Conservation (phyloP, 768 basidiomycete species). For the Termitomyces sp. region DNA sequence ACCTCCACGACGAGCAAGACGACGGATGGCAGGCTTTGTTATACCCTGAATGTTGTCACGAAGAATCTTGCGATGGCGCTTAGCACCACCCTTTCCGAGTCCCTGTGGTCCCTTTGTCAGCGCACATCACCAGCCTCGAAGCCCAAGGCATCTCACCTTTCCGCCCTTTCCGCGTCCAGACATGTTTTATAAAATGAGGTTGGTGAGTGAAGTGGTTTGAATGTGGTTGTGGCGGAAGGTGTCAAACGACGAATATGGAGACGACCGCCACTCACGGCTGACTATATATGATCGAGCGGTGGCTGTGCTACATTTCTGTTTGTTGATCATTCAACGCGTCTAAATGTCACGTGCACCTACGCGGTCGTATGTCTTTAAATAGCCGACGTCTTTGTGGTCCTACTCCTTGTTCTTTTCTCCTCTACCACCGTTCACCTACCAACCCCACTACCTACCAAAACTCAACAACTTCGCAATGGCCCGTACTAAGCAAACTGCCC, state of each 20-base stretch:
- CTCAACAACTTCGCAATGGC: constrained; percentile 44
- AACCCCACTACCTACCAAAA: neutral
- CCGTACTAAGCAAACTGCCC: constrained; percentile 82
- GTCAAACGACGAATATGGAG: constrained; percentile 13
- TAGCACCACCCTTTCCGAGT: constrained; percentile 7
- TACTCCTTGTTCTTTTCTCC: neutral
- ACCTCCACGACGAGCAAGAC: constrained; percentile 5
- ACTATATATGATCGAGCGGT: constrained; percentile 35
- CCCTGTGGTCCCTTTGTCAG: neutral
- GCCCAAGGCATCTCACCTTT: neutral
- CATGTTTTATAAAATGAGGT: neutral
- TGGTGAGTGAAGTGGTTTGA: neutral
- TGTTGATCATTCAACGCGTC: constrained; percentile 28
- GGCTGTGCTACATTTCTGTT: constrained; percentile 48
- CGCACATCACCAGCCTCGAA: no score
- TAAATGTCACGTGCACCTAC: constrained; percentile 33
- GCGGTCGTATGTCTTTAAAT: constrained; percentile 23
- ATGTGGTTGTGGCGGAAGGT: constrained; percentile 22
- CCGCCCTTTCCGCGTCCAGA: constrained; percentile 7
- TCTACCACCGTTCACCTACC: neutral
- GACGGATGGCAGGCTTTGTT: constrained; percentile 4
- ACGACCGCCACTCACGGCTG: constrained; percentile 13
- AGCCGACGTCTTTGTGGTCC: constrained; percentile 2
- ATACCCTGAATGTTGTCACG: constrained; percentile 7
- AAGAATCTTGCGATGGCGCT: constrained; percentile 8